Percentiles rank a stretch among this genome's conserved stretches.
Evolutionary conservation across 768 basidiomycete genomes (phyloP).

Genomic region (Leucosporidium yakuticum): DNA sequence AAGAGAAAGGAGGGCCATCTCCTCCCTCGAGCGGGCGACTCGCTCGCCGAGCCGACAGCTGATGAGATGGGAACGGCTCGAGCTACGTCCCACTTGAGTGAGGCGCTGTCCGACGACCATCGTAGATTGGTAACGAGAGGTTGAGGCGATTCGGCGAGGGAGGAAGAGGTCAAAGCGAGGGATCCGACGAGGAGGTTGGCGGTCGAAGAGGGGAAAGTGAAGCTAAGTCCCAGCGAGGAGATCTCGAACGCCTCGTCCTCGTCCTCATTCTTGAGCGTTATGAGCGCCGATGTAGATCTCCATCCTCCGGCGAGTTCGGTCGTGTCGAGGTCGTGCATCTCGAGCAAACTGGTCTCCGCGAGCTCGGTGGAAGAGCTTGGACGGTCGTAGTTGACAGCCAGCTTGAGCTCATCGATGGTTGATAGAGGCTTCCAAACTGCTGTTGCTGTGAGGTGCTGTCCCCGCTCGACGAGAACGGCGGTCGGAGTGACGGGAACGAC

Average conservation of each 20-base stretch:
- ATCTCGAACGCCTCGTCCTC: too few relatives aligned
- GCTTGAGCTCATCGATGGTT: background rate
- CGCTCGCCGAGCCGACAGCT: background rate
- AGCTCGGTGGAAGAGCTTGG: background rate
- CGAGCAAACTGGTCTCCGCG: background rate
- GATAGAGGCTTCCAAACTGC: background rate
- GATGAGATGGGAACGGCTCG: background rate
- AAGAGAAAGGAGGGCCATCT: background rate
- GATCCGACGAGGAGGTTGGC: background rate
- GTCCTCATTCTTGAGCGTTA: background rate
- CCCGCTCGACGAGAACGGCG: background rate
- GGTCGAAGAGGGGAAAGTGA: background rate
- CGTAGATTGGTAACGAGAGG: background rate
- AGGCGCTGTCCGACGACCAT: background rate
- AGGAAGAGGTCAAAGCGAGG: background rate
- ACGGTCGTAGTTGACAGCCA: background rate
- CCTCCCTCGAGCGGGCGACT: background rate
- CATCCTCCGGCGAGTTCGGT: background rate
- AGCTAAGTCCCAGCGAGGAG: too few relatives aligned
- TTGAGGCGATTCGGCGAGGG: background rate
- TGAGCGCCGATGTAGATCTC: background rate
- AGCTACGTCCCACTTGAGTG: background rate
- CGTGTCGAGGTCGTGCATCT: background rate
- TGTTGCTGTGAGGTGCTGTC: background rate
- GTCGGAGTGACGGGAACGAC: background rate